Evolutionary conservation across 331 rosid species (phyloP).

Genomic region (Prunus yedoensis): DNA sequence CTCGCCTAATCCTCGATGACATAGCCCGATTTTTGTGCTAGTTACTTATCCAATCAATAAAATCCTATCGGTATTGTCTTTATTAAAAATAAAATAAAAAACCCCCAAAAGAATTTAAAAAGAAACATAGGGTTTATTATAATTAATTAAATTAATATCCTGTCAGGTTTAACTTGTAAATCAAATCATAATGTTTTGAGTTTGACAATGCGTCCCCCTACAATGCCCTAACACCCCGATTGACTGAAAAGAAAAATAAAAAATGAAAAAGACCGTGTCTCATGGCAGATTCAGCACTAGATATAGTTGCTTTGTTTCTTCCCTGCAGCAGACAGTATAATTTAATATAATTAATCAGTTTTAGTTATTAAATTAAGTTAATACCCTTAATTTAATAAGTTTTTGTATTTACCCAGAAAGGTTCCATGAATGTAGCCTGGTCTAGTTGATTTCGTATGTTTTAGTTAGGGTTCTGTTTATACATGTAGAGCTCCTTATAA

Average conservation of each 20-base stretch:
- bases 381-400: neutral
- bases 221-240: constrained; percentile 54
- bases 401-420: constrained; percentile 1
- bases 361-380: neutral
- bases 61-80: too few relatives aligned
- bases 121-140: neutral
- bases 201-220: constrained; percentile 38
- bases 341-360: neutral
- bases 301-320: constrained; percentile 34
- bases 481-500: neutral
- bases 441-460: neutral
- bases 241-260: constrained; percentile 23
- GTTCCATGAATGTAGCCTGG: constrained; percentile 16
- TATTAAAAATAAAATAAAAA: too few relatives aligned
- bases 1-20: rapidly evolving
- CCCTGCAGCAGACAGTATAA: constrained; percentile 23
- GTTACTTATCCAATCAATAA: too few relatives aligned
- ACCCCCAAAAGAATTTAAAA: neutral
- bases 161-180: neutral
- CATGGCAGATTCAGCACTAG: constrained; percentile 36
- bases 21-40: too few relatives aligned
- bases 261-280: constrained; percentile 11
- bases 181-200: neutral
- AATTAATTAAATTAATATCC: too few relatives aligned
- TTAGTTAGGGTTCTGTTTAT: neutral